Conservation (phyloP, 768 basidiomycete genomes). For the Nidularia pulvinata region DNA sequence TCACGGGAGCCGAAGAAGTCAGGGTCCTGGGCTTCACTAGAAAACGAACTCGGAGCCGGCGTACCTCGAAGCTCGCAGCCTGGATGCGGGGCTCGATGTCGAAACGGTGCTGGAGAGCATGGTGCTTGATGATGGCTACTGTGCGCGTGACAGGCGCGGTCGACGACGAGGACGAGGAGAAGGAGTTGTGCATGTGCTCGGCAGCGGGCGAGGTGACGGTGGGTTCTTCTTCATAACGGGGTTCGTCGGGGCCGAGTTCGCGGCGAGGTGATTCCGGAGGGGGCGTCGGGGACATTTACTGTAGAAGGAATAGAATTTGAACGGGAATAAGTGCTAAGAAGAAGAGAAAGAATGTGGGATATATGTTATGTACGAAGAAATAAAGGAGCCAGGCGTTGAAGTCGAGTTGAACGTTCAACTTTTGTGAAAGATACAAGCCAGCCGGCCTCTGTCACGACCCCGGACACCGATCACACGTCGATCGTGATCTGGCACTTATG, state of each 20-base stretch:
- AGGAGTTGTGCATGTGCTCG: background rate
- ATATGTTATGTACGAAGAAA: too few relatives aligned
- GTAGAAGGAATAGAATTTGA: background rate
- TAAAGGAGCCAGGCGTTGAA: too few relatives aligned
- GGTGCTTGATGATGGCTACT: constrained; percentile 82
- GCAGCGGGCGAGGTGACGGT: constrained; percentile 3
- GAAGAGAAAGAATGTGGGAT: background rate
- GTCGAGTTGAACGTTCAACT: too few relatives aligned
- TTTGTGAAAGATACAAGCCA: too few relatives aligned
- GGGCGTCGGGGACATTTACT: background rate
- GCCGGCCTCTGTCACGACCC: background rate
- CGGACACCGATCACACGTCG: background rate
- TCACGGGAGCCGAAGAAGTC: background rate
- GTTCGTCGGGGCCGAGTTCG: background rate
- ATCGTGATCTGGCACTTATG: too few relatives aligned
- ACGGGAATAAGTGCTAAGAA: background rate
- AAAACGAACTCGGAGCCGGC: constrained; percentile 12
- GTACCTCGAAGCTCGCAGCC: constrained; percentile 81
- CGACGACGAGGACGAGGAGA: constrained; percentile 1
- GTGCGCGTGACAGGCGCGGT: constrained; percentile 50
- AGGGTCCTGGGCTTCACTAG: background rate
- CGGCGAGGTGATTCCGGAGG: background rate
- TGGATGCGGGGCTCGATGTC: constrained; percentile 81
- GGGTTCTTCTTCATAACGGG: background rate
- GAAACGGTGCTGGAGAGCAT: constrained; percentile 72